Percentiles rank a stretch among this genome's conserved stretches.
These are phyloP conservation scores for Cryphonectria carpinicola DNA, from an alignment of 2,329 filamentous ascomycete species.

Conservation along the genomic window DNA sequence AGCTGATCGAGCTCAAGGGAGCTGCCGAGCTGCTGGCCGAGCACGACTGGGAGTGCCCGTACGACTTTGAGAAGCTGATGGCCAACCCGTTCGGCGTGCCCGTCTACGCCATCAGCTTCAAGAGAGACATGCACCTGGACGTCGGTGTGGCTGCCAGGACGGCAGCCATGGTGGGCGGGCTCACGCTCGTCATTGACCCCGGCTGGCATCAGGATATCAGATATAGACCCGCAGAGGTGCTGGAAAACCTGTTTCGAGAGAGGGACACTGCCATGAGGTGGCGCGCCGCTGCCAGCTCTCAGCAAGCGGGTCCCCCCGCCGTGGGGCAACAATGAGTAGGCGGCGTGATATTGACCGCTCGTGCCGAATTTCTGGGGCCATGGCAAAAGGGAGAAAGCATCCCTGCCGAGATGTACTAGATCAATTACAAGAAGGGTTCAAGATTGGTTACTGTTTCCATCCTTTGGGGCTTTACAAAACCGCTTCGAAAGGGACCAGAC, in stretches of 20 bases:
- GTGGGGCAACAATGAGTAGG: background rate
- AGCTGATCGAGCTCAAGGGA: conserved; percentile 59
- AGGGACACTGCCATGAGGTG: background rate
- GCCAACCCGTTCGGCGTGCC: conserved; percentile 12
- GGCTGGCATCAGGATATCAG: conserved; percentile 19
- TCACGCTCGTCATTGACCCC: conserved; percentile 10
- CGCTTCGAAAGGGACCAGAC: no score
- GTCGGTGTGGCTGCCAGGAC: background rate
- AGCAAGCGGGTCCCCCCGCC: background rate
- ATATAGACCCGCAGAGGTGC: conserved; percentile 11
- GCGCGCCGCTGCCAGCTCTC: background rate
- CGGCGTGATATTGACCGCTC: background rate
- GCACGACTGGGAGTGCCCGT: conserved; percentile 18
- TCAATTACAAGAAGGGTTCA: background rate
- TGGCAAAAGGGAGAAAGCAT: background rate
- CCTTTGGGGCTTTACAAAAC: no score
- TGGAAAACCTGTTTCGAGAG: conserved; percentile 6
- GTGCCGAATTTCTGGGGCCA: background rate
- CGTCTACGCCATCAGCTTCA: conserved; percentile 16
- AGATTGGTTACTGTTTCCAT: background rate
- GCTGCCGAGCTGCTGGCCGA: conserved; percentile 57
- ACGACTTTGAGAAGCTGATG: conserved; percentile 15
- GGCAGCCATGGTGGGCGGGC: conserved; percentile 14
- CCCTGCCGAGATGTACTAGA: background rate
- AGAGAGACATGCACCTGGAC: conserved; percentile 17